Percentiles rank a stretch among this genome's conserved stretches.
phyloP scores from a whole-genome alignment of 2,329 filamentous ascomycete species.

The Colletotrichum euphorbiae region DNA sequence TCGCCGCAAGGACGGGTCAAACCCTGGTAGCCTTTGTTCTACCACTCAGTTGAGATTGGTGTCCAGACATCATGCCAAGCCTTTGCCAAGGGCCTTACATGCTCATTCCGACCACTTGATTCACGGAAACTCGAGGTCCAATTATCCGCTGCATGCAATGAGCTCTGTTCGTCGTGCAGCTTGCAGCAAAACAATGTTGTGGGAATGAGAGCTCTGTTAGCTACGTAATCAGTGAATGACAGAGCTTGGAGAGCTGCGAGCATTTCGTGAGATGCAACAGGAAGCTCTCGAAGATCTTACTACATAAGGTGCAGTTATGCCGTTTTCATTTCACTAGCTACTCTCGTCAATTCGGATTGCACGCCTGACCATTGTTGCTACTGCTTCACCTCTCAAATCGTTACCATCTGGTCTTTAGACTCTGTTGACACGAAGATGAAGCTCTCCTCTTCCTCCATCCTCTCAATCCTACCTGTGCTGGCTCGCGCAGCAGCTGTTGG shows the following conservation, averaged over 20 bases:
- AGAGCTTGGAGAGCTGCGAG: slow-evolving; percentile 17
- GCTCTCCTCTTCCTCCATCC: slow-evolving; percentile 35
- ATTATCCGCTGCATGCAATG: slow-evolving; percentile 32
- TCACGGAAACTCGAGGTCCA: slow-evolving; percentile 26
- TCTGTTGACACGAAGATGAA: slow-evolving; percentile 41
- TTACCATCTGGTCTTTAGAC: background rate
- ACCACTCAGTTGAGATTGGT: background rate
- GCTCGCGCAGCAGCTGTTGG: slow-evolving; percentile 40
- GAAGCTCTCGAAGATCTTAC: rapidly evolving
- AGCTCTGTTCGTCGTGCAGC: slow-evolving; percentile 1
- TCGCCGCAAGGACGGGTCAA: slow-evolving; percentile 7
- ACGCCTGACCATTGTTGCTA: background rate
- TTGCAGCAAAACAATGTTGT: background rate
- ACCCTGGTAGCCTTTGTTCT: background rate
- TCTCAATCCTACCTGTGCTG: slow-evolving; percentile 42
- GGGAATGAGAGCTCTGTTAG: slow-evolving; percentile 12
- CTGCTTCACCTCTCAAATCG: background rate
- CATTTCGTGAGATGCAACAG: background rate
- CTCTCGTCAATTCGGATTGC: background rate
- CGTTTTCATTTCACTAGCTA: no score
- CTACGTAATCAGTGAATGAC: slow-evolving; percentile 21
- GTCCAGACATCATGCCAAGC: slow-evolving; percentile 22
- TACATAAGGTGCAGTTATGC: no score
- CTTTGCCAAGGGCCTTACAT: slow-evolving; percentile 29
- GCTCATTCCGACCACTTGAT: slow-evolving; percentile 25